Evolutionary conservation across 257 asterid species (phyloP).

Genomic region (Plantago elongata): DNA sequence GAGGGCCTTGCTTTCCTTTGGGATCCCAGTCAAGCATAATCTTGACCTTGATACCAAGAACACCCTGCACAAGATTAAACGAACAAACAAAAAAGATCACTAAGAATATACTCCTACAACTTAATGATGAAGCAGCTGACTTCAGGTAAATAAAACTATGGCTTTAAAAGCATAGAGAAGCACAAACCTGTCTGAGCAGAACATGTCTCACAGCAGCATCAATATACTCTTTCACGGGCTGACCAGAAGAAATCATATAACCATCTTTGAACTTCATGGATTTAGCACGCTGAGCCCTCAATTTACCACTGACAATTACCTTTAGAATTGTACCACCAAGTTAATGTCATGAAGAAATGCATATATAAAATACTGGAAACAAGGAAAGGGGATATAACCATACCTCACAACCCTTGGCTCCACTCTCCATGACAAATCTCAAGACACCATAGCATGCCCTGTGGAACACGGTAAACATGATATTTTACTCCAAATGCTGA

Average conservation of each 20-base stretch:
- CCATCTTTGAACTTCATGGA: slow-evolving; percentile 53
- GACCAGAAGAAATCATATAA: slow-evolving; percentile 42
- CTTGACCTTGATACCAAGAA: slow-evolving; percentile 65
- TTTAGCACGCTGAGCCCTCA: slow-evolving; percentile 26
- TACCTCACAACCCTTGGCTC: slow-evolving; percentile 35
- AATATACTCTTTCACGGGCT: slow-evolving; percentile 24
- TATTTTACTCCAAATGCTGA: not conserved
- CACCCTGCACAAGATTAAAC: slow-evolving; percentile 27
- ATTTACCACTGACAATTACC: slow-evolving; percentile 30
- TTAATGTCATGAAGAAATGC: not conserved
- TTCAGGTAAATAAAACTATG: not conserved
- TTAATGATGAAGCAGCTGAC: not conserved
- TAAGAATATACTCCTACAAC: not conserved
- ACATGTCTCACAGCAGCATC: slow-evolving; percentile 28
- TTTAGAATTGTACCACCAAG: not conserved
- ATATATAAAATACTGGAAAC: not conserved
- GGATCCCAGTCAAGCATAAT: slow-evolving; percentile 72
- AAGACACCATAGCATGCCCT: slow-evolving; percentile 30
- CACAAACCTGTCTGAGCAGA: slow-evolving; percentile 24
- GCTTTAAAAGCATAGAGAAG: not conserved
- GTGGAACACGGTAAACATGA: not conserved
- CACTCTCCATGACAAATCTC: slow-evolving; percentile 28
- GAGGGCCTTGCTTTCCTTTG: slow-evolving; percentile 51
- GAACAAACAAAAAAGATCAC: not conserved
- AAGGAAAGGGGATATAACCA: not conserved